Evolutionary conservation across 1,139 yeast species (phyloP).

Genomic region (Taiozyma sp.): DNA sequence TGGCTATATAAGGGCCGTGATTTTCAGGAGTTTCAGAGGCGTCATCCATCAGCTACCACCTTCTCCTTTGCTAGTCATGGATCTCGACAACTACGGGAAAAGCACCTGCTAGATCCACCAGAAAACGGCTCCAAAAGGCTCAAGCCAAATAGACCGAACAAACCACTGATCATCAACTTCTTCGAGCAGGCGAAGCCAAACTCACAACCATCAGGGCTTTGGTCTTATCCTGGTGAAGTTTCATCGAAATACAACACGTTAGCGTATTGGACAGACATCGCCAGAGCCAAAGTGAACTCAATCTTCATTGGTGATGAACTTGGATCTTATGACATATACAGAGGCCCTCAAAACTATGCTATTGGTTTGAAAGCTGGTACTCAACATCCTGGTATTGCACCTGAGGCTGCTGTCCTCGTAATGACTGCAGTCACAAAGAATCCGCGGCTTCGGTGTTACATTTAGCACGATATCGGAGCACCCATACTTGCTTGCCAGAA

Average conservation of each 20-base stretch:
- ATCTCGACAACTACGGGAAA: neutral
- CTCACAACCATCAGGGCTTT: constrained; percentile 32
- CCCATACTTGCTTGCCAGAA: constrained; percentile 37
- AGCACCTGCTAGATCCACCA: neutral
- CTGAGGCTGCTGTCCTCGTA: constrained; percentile 33
- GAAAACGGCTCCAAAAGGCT: neutral
- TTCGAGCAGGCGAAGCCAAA: constrained; percentile 37
- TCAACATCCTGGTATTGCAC: constrained; percentile 37
- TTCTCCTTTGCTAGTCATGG: neutral
- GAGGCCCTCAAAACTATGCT: constrained; percentile 33
- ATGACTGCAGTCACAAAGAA: constrained; percentile 38
- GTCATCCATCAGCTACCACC: neutral
- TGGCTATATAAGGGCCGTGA: neutral
- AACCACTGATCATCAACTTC: constrained; percentile 33
- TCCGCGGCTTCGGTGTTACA: constrained; percentile 35
- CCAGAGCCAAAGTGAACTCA: constrained; percentile 39
- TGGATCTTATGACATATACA: constrained; percentile 39
- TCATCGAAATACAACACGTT: constrained; percentile 31
- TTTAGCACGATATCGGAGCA: constrained; percentile 38
- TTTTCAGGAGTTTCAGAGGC: neutral
- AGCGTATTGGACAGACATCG: constrained; percentile 39
- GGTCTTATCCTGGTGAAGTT: constrained; percentile 37
- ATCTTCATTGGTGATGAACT: constrained; percentile 42
- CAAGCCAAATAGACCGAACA: constrained; percentile 2
- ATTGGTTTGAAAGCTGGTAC: constrained; percentile 37